Base-by-base conservation (phyloP, 164 flowering plant genomes). In the Platanus orientalis region DNA sequence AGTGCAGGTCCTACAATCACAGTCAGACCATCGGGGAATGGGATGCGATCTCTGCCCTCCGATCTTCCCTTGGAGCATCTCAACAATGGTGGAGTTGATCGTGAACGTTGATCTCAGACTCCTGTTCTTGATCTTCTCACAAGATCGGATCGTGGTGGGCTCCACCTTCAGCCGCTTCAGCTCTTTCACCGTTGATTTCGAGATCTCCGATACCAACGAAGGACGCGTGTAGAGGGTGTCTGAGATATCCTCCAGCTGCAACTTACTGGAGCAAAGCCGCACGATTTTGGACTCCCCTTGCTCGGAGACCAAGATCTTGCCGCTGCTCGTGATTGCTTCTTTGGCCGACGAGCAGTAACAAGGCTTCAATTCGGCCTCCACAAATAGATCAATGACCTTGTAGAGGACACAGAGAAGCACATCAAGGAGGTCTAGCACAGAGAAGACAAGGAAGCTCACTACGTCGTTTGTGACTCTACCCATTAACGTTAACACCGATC, bases 21-120 rank as follows among this genome's bases (percentile, higher is more conserved):
- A 94, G 58, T 94, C 99, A 6, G 97, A 91, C 99, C 99, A 94
- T 57, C 97, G 70, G 0, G 95, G 88, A 23, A 79, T 63, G 0
- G 79, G 87, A 52, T 75, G 78, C 5, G 68, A 57, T 42, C 70
- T 62, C 54, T 62, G 80, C 42, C 85, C 78, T 14, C 81, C 81
- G 32, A 87, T 76, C 82, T 81, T 86, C 6, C 84, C 95, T 60
- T 87, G 89, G 11, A 94, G 75, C 92, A 89, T 89, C 71, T 91
- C 95, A 0, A 89, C 76, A 14, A 90, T 72, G 66, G 90, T 81
- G 12, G 92, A 83, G 59, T 83, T 85, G 12, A 90, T 83, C 0
- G 82, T 79, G 67, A 86, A 81, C 0, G 79, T 71, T 1, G 95
- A 73, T 27, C 86, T 54, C 14, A 55, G 71, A 0, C 63, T 58